phyloP scores from a whole-genome alignment of 192 early-diverging fungal species.

The Podila clonocystis region DNA sequence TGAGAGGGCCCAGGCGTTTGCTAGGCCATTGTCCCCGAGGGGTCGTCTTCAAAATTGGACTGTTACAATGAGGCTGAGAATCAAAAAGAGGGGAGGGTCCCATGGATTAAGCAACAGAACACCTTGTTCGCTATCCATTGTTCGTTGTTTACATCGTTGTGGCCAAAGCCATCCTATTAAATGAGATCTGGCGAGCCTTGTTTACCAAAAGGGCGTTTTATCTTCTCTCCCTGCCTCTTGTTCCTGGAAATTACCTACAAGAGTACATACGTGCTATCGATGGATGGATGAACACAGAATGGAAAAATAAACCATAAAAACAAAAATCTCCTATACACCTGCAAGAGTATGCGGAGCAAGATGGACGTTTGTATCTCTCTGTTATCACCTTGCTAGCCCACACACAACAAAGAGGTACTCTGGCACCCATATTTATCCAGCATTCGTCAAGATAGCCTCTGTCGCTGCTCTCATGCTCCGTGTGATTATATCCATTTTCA shows the following conservation, averaged over 20 bases:
- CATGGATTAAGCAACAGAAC: too few species aligned
- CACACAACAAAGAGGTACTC: too few species aligned
- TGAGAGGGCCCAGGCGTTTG: neutral
- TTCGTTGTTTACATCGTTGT: neutral
- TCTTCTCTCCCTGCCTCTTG: neutral
- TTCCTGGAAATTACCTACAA: neutral
- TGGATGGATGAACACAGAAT: neutral
- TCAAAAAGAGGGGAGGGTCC: neutral
- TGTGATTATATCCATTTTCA: too few species aligned
- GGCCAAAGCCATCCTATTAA: neutral
- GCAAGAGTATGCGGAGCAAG: too few species aligned
- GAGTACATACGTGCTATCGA: neutral
- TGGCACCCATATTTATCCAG: too few species aligned
- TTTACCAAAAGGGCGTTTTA: neutral
- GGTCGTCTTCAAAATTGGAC: neutral
- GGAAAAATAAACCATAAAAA: too few species aligned
- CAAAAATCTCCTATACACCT: too few species aligned
- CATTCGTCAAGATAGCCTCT: too few species aligned
- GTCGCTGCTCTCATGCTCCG: too few species aligned
- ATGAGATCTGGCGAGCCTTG: neutral
- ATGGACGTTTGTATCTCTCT: too few species aligned
- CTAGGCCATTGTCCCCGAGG: neutral
- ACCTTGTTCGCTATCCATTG: neutral
- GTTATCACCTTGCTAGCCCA: too few species aligned
- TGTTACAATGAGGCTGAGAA: neutral